Evolutionary conservation across 352 stramenopile species (phyloP), one percentile per base, ranked within the genome.

Genomic region (Peronosclerospora sorghi): DNA sequence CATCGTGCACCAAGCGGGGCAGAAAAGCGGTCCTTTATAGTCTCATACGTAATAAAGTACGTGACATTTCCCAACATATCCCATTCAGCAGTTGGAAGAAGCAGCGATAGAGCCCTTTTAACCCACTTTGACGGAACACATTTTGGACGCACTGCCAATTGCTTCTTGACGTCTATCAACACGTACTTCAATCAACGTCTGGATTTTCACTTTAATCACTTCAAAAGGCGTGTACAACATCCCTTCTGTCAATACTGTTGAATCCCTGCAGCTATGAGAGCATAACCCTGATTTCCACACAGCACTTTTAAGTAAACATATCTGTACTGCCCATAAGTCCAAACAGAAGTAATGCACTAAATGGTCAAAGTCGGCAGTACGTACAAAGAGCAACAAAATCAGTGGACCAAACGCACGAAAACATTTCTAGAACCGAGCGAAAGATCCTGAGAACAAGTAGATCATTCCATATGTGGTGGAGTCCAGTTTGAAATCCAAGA

Each of bases 31-130:
- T 72, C 57, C 48, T 87, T 91, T 15, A 51, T 64, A 9, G 62
- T 68, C 59, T 88, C 78, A 51, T 91, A 91, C 24, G 73, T 69
- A 54, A 91, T 65, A 32, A 91, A 91, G 49, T 91, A 91, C 36
- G 75, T 68, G 38, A 74, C 82, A 56, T 91, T 91, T 41, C 78
- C 78, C 26, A 91, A 53, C 78, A 91, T 88, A 54, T 91, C 78
- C 23, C 76, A 72, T 41, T 70, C 55, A 2, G 73, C 73, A 1
- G 58, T 83, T 6, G 78, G 78, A 66, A 55, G 29, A 88, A 58
- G 5, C 78, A 75, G 4, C 78, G 78, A 59, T 91, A 91, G 37
- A 91, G 65, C 12, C 75, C 76, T 20, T 65, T 54, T 5, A 86
- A 15, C 32, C 75, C 73, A 41, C 65, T 83, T 38, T 68, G 67